Base-by-base conservation (phyloP, 2,329 filamentous ascomycete genomes). In the Lachnellula subtilissima region DNA sequence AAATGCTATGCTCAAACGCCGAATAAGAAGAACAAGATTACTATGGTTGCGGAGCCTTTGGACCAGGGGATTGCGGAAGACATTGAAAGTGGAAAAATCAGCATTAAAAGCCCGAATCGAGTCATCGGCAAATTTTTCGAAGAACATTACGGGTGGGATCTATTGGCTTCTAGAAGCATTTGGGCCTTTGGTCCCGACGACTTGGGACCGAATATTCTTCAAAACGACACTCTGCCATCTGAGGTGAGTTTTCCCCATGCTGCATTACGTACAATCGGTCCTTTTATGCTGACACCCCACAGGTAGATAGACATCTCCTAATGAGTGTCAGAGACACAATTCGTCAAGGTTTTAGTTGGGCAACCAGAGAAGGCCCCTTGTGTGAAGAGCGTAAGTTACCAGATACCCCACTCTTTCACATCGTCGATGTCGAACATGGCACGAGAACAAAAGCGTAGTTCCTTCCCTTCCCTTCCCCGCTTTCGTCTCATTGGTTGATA, bases 21-120 rank as follows among this genome's bases (percentile, higher is more conserved):
- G 2, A 99, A 99, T 77, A 99, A 99, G 76, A 97, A 97, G 78
- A 99, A 99, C 77, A 96, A 96, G 73, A 88, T 99, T 67, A 97
- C 94, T 37, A 97, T 99, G 90, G 89, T 97, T 55, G 94, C 94
- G 3, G 94, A 99, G 72, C 93, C 94, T 36, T 77, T 99, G 14
- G 94, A 99, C 64, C 89, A 95, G 65, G 94, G 94, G 15, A 96
- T 99, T 60, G 91, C 93, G 5, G 86, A 89, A 67, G 94, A 99
- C 67, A 97, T 99, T 61, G 94, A 99, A 75, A 85, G 83, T 48
- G 92, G 93, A 25, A 87, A 83, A 54, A 92, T 99, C 65, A 91
- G 84, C 67, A 97, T 99, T 75, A 90, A 88, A 61, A 93, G 97
- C 65, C 92, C 94, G 2, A 88, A 94, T 45, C 87, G 92, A 55